These are phyloP conservation scores for Ocimum tenuiflorum DNA, from an alignment of 257 asterid genomes.

Conservation along the genomic window DNA sequence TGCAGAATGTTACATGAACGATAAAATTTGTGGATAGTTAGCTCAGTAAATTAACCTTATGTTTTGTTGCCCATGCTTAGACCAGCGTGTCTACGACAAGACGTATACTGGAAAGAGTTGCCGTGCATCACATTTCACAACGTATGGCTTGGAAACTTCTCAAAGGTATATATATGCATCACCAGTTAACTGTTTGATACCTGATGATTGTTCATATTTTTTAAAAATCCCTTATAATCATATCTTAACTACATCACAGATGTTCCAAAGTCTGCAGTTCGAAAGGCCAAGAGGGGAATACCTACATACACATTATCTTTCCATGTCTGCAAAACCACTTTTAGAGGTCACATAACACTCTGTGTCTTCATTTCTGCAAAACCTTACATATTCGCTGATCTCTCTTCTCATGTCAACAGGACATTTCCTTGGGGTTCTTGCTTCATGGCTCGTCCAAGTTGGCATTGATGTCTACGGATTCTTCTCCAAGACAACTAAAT, in stretches of 20 bases:
- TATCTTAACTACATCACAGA: slow-evolving; percentile 35
- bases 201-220: not conserved
- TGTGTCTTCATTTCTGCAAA: not conserved
- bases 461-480: slow-evolving; percentile 59
- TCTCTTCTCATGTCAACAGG: slow-evolving; percentile 40
- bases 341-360: slow-evolving; percentile 53
- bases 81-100: slow-evolving; percentile 72
- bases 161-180: slow-evolving; percentile 58
- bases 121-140: slow-evolving; percentile 72
- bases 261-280: slow-evolving; percentile 75
- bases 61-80: slow-evolving; percentile 28
- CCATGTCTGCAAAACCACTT: slow-evolving; percentile 65
- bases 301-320: slow-evolving; percentile 41
- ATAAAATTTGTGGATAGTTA: too few relatives aligned
- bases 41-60: slow-evolving; percentile 1
- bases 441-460: slow-evolving; percentile 82
- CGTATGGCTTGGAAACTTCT: slow-evolving; percentile 95
- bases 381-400: not conserved
- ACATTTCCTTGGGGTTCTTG: slow-evolving; percentile 75
- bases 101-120: slow-evolving; percentile 74
- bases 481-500: slow-evolving; percentile 30
- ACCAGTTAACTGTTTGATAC: not conserved
- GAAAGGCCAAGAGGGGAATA: slow-evolving; percentile 77
- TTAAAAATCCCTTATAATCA: not conserved
- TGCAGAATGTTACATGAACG: not conserved